A percentile compares a stretch with the other conserved stretches of the same genome.
Evolutionary conservation across 2,329 filamentous ascomycete species (phyloP).

Genomic region (Cordyceps cicadae): DNA sequence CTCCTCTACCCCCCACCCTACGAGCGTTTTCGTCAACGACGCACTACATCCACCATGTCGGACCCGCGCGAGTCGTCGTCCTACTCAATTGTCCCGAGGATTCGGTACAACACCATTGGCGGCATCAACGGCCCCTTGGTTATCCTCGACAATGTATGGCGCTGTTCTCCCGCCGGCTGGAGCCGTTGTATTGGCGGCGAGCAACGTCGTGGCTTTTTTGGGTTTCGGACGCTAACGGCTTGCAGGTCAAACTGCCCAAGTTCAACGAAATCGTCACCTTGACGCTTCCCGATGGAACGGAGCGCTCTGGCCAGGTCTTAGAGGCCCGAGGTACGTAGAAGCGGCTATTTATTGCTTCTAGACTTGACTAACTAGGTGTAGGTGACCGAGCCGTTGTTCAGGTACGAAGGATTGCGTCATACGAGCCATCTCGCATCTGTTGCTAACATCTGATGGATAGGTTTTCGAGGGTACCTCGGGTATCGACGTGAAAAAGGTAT

Average conservation of each 20-base stretch:
- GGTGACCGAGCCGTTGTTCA: constrained; percentile 92
- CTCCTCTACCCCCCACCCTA: constrained; percentile 8
- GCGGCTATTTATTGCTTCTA: constrained; percentile 17
- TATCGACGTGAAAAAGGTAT: constrained; percentile 97
- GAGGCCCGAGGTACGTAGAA: constrained; percentile 77
- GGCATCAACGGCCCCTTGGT: constrained; percentile 97
- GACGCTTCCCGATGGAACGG: constrained; percentile 89
- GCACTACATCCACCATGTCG: constrained; percentile 33
- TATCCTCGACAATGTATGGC: constrained; percentile 81
- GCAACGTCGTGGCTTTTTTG: neutral
- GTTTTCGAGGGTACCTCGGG: constrained; percentile 96
- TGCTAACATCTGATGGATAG: constrained; percentile 37
- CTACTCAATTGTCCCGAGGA: constrained; percentile 50
- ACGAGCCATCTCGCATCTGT: constrained; percentile 14
- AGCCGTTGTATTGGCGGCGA: neutral
- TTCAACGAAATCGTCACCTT: constrained; percentile 98
- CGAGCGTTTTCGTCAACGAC: constrained; percentile 13
- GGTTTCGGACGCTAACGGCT: constrained; percentile 5
- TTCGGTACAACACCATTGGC: constrained; percentile 97
- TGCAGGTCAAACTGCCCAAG: constrained; percentile 87
- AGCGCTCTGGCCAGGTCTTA: constrained; percentile 89
- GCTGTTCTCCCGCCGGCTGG: neutral
- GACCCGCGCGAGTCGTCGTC: constrained; percentile 52
- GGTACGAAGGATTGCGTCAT: constrained; percentile 42
- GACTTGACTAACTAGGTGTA: constrained; percentile 29